Evolutionary conservation across 106 monocot genomes (phyloP).

Genomic region (Amphibolis antarctica): DNA sequence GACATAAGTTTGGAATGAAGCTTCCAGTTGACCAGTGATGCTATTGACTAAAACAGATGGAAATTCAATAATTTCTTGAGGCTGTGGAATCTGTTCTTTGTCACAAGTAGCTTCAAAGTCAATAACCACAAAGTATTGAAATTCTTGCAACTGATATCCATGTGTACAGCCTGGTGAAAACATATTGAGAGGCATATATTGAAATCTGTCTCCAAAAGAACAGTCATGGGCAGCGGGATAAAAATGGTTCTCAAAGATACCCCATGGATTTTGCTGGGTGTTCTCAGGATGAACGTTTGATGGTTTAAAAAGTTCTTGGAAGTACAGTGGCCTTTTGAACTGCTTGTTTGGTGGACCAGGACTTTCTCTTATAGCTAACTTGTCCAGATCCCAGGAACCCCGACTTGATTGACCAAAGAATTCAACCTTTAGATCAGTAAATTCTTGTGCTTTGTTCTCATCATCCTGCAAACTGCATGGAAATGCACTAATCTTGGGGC

Average conservation of each 20-base stretch:
- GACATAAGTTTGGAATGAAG: conserved; percentile 88
- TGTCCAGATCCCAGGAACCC: conserved; percentile 14
- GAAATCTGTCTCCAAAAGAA: conserved; percentile 38
- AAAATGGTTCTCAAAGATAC: conserved; percentile 29
- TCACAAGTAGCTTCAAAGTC: conserved; percentile 99
- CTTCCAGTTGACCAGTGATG: conserved; percentile 72
- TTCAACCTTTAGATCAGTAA: conserved; percentile 34
- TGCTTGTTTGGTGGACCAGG: conserved; percentile 32
- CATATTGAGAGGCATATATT: conserved; percentile 47
- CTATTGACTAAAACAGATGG: conserved; percentile 93
- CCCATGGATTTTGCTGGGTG: conserved; percentile 28
- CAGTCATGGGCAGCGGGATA: conserved; percentile 33
- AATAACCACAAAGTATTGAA: conserved; percentile 95
- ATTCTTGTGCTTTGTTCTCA: conserved; percentile 27
- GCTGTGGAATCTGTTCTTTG: conserved; percentile 57
- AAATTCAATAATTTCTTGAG: conserved; percentile 95
- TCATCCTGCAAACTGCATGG: conserved; percentile 24
- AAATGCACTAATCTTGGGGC: conserved; percentile 31
- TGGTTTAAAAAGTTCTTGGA: conserved; percentile 27
- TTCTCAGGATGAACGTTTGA: conserved; percentile 38
- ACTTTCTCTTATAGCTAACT: conserved; percentile 15
- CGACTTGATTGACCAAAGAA: conserved; percentile 8
- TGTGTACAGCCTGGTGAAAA: conserved; percentile 39
- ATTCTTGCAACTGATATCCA: conserved; percentile 62
- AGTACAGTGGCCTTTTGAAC: conserved; percentile 28